Evolutionary conservation across 306 rosid genomes (phyloP).

Genomic region (Vachellia pachyceras): DNA sequence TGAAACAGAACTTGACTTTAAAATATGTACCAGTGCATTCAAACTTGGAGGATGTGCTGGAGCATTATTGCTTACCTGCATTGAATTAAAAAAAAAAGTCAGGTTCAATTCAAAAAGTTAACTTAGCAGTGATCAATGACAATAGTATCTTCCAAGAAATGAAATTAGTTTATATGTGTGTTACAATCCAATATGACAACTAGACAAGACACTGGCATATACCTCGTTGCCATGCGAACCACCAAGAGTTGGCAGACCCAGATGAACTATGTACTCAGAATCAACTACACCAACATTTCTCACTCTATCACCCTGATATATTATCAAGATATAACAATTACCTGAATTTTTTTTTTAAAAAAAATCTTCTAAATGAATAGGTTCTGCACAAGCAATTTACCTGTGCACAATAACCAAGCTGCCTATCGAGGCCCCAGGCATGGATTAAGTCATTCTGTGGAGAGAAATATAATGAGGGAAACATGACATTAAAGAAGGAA

Average conservation of each 20-base stretch:
- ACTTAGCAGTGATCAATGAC: background rate
- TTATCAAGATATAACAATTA: slow-evolving; percentile 34
- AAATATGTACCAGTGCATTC: slow-evolving; percentile 7
- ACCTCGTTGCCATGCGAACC: slow-evolving; percentile 63
- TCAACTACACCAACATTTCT: slow-evolving; percentile 64
- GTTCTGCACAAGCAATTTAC: slow-evolving; percentile 47
- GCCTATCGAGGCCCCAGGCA: slow-evolving; percentile 92
- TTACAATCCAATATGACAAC: background rate
- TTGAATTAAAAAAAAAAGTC: background rate
- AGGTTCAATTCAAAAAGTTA: slow-evolving; percentile 8
- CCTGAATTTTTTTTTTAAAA: background rate
- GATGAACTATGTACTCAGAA: slow-evolving; percentile 79
- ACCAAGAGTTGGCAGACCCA: slow-evolving; percentile 92
- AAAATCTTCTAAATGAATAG: slow-evolving; percentile 14
- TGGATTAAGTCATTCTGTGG: slow-evolving; percentile 94
- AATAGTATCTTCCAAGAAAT: background rate
- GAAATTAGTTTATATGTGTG: slow-evolving; percentile 11
- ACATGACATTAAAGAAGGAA: background rate
- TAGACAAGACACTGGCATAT: background rate
- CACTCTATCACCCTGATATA: slow-evolving; percentile 78
- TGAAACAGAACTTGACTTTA: slow-evolving; percentile 6
- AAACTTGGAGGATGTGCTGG: background rate
- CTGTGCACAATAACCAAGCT: slow-evolving; percentile 94
- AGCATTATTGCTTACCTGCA: slow-evolving; percentile 15
- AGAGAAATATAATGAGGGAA: slow-evolving; percentile 36